A percentile compares a stretch with the other conserved stretches of the same genome.
Evolutionary conservation across 768 basidiomycete species (phyloP).

Genomic region (Auriscalpium vulgare): DNA sequence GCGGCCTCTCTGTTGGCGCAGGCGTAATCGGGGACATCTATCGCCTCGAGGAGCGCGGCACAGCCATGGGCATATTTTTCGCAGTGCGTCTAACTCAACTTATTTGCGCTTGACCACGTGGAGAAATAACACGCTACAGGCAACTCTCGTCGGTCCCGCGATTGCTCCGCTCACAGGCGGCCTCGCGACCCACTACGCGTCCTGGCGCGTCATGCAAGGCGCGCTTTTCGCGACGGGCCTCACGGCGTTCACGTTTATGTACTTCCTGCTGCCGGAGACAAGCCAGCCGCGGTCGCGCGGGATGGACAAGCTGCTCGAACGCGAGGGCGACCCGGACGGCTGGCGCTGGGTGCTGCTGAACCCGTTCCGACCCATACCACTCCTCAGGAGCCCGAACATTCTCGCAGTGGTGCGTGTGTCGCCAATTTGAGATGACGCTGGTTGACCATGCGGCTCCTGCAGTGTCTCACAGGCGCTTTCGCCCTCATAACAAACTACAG

Average conservation of each 20-base stretch:
- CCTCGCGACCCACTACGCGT: constrained; percentile 47
- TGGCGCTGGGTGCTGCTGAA: constrained; percentile 42
- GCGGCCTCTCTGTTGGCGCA: constrained; percentile 47
- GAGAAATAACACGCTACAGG: constrained; percentile 23
- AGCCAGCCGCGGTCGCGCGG: constrained; percentile 51
- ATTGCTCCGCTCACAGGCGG: constrained; percentile 56
- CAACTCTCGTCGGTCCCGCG: constrained; percentile 49
- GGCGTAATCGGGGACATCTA: constrained; percentile 65
- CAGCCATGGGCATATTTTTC: constrained; percentile 53
- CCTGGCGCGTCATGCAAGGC: constrained; percentile 58
- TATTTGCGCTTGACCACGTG: background rate
- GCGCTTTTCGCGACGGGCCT: constrained; percentile 34
- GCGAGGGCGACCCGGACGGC: background rate
- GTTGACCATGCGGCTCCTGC: constrained; percentile 19
- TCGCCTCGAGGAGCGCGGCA: constrained; percentile 50
- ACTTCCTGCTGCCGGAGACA: constrained; percentile 55
- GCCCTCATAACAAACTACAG: constrained; percentile 22
- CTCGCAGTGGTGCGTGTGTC: constrained; percentile 38
- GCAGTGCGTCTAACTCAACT: constrained; percentile 27
- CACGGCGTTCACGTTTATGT: constrained; percentile 31
- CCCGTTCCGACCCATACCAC: constrained; percentile 41
- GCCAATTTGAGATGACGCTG: background rate
- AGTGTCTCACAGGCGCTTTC: constrained; percentile 34
- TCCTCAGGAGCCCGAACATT: constrained; percentile 56
- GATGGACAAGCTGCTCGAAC: constrained; percentile 34